Percentiles rank a stretch among this genome's conserved stretches.
Conservation (phyloP, 441 rosid genomes). For the Syzygium syzygioides region DNA sequence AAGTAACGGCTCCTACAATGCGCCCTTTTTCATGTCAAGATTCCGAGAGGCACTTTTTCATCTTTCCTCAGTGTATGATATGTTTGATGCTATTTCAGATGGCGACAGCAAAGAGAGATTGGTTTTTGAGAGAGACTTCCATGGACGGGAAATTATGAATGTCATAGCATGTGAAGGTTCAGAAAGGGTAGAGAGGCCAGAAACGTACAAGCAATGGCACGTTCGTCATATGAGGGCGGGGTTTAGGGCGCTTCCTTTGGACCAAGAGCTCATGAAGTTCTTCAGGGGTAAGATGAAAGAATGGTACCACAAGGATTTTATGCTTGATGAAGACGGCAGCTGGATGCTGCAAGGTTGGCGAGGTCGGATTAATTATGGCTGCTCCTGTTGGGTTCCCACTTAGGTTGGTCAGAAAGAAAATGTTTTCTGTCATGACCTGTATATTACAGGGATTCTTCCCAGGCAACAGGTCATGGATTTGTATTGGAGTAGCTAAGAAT, state of each 20-base stretch:
- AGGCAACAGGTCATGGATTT: neutral
- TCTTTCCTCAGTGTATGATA: neutral
- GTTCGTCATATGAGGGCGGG: neutral
- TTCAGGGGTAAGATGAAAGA: neutral
- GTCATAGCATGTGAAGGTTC: neutral
- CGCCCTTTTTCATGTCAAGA: neutral
- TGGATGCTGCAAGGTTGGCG: neutral
- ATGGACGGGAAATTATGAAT: neutral
- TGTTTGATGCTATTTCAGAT: neutral
- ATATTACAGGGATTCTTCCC: neutral
- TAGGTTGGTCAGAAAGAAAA: neutral
- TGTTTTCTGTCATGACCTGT: neutral
- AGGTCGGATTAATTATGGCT: neutral
- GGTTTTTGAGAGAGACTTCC: neutral
- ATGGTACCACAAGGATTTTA: neutral
- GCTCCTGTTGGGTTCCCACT: neutral
- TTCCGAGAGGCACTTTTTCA: neutral
- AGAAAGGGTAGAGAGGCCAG: neutral
- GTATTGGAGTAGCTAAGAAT: neutral
- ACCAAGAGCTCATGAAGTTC: neutral
- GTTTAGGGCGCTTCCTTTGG: neutral
- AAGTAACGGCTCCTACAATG: neutral
- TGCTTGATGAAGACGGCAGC: neutral
- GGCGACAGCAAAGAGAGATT: neutral
- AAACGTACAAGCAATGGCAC: conserved; percentile 1